Evolutionary conservation across 805 yeast genomes (phyloP), one percentile per base, ranked within the genome.

Genomic region (Nakazawaea wickerhamii): DNA sequence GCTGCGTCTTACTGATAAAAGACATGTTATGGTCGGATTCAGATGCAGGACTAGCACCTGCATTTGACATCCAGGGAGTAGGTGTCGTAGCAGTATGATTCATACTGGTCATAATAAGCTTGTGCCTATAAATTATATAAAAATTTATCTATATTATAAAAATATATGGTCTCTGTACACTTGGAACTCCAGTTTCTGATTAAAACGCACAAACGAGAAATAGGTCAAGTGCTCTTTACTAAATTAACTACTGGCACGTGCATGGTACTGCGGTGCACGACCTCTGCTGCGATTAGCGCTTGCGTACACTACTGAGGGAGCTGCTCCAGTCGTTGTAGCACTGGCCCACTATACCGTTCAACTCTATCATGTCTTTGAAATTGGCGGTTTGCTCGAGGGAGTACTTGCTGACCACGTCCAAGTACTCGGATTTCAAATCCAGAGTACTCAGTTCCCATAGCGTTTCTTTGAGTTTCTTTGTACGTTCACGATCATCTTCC

Each of bases 401-500:
- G 65, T 38, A 68, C 44, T 51, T 59, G 49, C 48, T 71, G 73
- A 68, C 81, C 70, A 67, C 81, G 75, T 65, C 50, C 62, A 74
- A 4, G 62, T 68, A 47, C 61, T 69, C 74, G 14, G 61, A 50
- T 30, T 51, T 52, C 26, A 48, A 39, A 1, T 60, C 68, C 11
- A 59, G 59, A 45, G 85, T 61, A 25, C 68, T 70, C 1, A 83
- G 78, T 8, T 80, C 72, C 95, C 96, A 88, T 18, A 79, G 67
- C 9, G 73, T 76, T 54, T 91, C 97, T 52, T 90, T 88, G 11
- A 84, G 75, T 49, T 85, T 73, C 57, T 91, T 91, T 55, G 87
- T 89, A 35, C 95, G 68, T 58, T 91, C 99, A 51, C 99, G 68
- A 58, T 91, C 98, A 48, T 83, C 90, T 57, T 91, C 97, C 81